Conservation (phyloP, 768 basidiomycete genomes). For the Pleurotus giganteus region DNA sequence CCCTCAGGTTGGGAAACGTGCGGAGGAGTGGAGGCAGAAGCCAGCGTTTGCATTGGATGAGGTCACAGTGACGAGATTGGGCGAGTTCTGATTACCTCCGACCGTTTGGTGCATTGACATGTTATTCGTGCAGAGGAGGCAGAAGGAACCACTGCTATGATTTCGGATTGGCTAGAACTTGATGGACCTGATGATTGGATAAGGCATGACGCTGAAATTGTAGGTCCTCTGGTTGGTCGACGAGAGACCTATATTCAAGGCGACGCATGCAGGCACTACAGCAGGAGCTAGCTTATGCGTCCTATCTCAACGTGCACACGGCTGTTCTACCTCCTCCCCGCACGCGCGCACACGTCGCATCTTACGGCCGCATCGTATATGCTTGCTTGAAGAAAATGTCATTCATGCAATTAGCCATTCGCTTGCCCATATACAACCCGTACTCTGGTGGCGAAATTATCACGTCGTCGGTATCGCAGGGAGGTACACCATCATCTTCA, state of each 20-base stretch:
- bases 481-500: conserved; percentile 13
- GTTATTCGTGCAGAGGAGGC: conserved; percentile 56
- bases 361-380: conserved; percentile 90
- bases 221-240: conserved; percentile 38
- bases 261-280: conserved; percentile 66
- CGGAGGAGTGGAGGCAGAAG: conserved; percentile 85
- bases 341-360: conserved; percentile 79
- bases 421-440: conserved; percentile 81
- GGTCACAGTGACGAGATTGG: conserved; percentile 86
- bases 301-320: conserved; percentile 84
- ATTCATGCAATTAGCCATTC: conserved; percentile 77
- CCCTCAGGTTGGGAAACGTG: conserved; percentile 50
- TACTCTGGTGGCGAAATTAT: conserved; percentile 25
- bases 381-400: conserved; percentile 68
- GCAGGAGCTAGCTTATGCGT: conserved; percentile 90
- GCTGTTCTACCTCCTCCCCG: conserved; percentile 88
- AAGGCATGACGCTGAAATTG: conserved; percentile 93
- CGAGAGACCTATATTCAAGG: conserved; percentile 12
- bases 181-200: conserved; percentile 93
- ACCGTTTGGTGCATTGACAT: not conserved
- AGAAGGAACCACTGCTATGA: conserved; percentile 67
- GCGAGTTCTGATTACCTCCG: conserved; percentile 37
- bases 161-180: conserved; percentile 94
- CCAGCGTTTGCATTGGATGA: conserved; percentile 82
- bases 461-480: conserved; percentile 15